phyloP scores from a whole-genome alignment of 1,139 yeast genomes.

The Hansenula anomala region DNA sequence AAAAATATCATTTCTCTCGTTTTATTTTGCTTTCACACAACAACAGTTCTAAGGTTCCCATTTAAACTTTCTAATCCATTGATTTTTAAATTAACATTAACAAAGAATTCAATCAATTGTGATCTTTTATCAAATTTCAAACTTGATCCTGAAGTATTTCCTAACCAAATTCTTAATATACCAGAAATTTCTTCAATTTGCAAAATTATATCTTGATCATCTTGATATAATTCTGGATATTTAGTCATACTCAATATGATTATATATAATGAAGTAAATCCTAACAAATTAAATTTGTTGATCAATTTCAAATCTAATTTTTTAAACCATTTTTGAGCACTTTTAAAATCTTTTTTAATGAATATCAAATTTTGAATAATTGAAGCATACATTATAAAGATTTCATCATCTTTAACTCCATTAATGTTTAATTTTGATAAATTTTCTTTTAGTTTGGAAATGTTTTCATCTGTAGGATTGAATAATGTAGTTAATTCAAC shows the following conservation, averaged over 20 bases:
- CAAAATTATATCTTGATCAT: conserved; percentile 14
- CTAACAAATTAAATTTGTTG: conserved; percentile 19
- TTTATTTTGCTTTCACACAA: neutral
- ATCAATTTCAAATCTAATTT: conserved; percentile 19
- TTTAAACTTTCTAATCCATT: conserved; percentile 16
- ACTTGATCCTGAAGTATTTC: conserved; percentile 23
- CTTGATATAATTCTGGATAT: conserved; percentile 10
- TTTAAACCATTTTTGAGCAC: conserved; percentile 21
- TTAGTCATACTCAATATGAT: conserved; percentile 18
- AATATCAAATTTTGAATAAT: conserved; percentile 24
- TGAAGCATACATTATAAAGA: conserved; percentile 25
- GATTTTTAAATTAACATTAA: conserved; percentile 23
- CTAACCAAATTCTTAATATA: conserved; percentile 28
- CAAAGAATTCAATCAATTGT: conserved; percentile 26
- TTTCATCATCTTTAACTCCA: conserved; percentile 20
- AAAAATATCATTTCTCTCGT: no score
- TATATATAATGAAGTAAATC: conserved; percentile 25
- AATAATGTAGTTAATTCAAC: conserved; percentile 22
- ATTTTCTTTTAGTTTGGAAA: conserved; percentile 14
- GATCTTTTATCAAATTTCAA: conserved; percentile 26
- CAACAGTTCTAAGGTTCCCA: neutral
- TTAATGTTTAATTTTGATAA: conserved; percentile 14
- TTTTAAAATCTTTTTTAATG: conserved; percentile 18
- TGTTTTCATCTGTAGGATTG: conserved; percentile 21
- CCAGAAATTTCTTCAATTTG: conserved; percentile 25